Evolutionary conservation across 352 stramenopile species (phyloP), one percentile per base, ranked within the genome.

Genomic region (Phytophthora boehmeriae): DNA sequence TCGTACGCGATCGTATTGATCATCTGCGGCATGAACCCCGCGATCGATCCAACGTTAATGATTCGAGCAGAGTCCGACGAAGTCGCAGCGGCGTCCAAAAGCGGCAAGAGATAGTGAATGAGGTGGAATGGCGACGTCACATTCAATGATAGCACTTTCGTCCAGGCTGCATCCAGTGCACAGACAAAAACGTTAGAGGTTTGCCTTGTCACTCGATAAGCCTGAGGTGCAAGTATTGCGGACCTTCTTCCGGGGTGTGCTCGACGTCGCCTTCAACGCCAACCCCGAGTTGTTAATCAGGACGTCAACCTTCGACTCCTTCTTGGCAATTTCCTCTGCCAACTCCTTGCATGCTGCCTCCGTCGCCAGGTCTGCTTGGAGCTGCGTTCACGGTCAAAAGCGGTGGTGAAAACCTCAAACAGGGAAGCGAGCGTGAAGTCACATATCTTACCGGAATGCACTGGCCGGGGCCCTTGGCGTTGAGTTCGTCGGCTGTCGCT

Each of bases 111-210:
- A 30, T 94, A 84, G 25, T 90, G 80, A 19, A 88, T 94, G 34
- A 98, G 70, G 63, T 98, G 97, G 71, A 98, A 99, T 1, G 96
- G 71, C 14, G 90, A 84, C 71, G 97, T 98, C 54, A 99, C 90
- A 71, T 99, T 99, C 54, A 98, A 50, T 44, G 92, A 80, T 14
- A 98, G 76, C 5, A 98, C 90, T 48, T 96, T 93, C 54, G 97
- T 84, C 82, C 92, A 99, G 41, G 83, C 94, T 91, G 65, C 65
- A 52, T 58, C n/a, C 80, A 59, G n/a, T n/a, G n/a, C n/a, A n/a
- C n/a, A n/a, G 59, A 74, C 9, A 23, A 11, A 22, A 23, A 6
- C 25, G 25, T 30, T 30, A 30, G 25, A 30, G 6, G 25, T 30
- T 30, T 30, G 25, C 25, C 6, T 30, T 6, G 6, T 30, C 3